Evolutionary conservation across 352 stramenopile species (phyloP).

Genomic region (Blastocystis sp.): DNA sequence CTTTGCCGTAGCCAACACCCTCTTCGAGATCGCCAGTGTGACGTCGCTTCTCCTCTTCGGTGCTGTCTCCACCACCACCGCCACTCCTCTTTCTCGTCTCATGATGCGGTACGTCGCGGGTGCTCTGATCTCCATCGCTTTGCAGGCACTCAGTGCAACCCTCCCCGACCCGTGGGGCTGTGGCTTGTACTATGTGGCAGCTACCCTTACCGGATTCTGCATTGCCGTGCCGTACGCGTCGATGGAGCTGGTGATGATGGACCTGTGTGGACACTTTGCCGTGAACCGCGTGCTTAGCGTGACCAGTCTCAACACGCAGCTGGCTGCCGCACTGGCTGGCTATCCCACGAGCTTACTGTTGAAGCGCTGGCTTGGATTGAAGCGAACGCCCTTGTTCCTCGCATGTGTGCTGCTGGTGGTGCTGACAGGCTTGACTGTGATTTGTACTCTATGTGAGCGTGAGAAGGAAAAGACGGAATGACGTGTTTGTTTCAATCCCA

Average conservation of each 20-base stretch:
- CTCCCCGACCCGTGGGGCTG: too few species aligned
- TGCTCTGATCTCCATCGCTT: background rate
- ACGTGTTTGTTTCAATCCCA: too few species aligned
- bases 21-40: slow-evolving; percentile 15
- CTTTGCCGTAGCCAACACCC: background rate
- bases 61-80: background rate
- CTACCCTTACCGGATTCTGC: slow-evolving; percentile 3
- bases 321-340: slow-evolving; percentile 11
- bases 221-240: slow-evolving; percentile 27
- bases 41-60: slow-evolving; percentile 19
- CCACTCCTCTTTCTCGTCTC: background rate
- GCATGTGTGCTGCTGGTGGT: too few species aligned
- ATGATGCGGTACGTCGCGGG: background rate
- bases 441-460: too few species aligned
- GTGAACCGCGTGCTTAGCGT: slow-evolving; percentile 17
- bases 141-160: background rate
- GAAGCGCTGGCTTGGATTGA: background rate
- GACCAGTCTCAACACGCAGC: slow-evolving; percentile 5
- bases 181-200: background rate
- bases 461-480: too few species aligned
- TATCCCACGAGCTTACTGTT: slow-evolving; percentile 7
- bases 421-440: too few species aligned
- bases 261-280: background rate
- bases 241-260: slow-evolving; percentile 30
- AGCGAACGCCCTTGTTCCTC: too few species aligned